These are phyloP conservation scores for Leccinellum albellum DNA, from an alignment of 768 basidiomycete species.

Conservation along the genomic window DNA sequence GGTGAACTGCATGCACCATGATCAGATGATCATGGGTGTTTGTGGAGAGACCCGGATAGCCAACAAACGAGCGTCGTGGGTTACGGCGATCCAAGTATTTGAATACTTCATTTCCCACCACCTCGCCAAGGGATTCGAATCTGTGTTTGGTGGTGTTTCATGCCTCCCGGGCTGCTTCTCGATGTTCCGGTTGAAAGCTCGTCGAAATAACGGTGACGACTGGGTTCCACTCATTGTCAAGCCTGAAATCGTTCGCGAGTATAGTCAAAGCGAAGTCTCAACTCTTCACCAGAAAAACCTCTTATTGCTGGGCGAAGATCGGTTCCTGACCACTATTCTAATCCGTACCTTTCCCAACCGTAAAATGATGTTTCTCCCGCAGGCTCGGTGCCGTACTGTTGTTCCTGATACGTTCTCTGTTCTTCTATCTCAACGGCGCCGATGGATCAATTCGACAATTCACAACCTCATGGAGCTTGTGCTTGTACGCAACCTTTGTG, in stretches of 20 bases:
- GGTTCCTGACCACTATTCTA: conserved; percentile 95
- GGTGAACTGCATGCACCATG: conserved; percentile 98
- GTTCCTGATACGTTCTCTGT: conserved; percentile 94
- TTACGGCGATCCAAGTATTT: conserved; percentile 96
- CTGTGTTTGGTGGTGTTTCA: conserved; percentile 98
- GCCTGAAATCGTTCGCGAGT: conserved; percentile 95
- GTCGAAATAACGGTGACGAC: conserved; percentile 83
- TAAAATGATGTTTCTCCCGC: conserved; percentile 99
- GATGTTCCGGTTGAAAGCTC: conserved; percentile 97
- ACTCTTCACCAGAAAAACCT: conserved; percentile 98
- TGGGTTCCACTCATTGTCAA: conserved; percentile 98
- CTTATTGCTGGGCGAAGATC: conserved; percentile 94
- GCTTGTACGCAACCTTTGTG: conserved; percentile 92
- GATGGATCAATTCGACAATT: conserved; percentile 99
- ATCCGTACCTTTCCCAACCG: conserved; percentile 96
- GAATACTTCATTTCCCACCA: conserved; percentile 99
- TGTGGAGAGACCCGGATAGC: conserved; percentile 99
- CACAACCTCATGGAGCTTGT: conserved; percentile 99
- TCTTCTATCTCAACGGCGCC: conserved; percentile 91
- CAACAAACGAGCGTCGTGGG: conserved; percentile 98
- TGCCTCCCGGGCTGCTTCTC: conserved; percentile 99
- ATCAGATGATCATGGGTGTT: conserved; percentile 98
- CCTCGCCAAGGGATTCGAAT: conserved; percentile 96
- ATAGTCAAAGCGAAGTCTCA: conserved; percentile 89
- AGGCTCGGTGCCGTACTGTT: conserved; percentile 91